Base-by-base conservation (phyloP, 495 filamentous ascomycete species). In the Neurospora sp. region DNA sequence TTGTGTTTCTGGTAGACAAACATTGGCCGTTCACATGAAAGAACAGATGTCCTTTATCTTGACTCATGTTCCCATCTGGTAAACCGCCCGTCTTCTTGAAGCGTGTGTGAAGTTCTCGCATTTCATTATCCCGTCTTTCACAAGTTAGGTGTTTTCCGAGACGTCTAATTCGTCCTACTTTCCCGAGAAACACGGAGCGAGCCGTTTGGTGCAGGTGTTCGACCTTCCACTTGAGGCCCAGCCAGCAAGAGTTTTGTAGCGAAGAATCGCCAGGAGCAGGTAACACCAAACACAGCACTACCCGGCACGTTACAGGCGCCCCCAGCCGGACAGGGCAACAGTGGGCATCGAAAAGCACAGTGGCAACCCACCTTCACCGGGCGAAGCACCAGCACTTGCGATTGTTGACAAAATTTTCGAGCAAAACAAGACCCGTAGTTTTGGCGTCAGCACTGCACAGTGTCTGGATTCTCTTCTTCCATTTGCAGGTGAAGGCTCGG, bases 331-430 rank as follows among this genome's bases (percentile, higher is more conserved):
- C 53, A 48, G 20, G n/a, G 45, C n/a, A 53, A 14, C 4, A 53
- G 45, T 3, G 9, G 5, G 12, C 48, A 59, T 16, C 22, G 10
- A 61, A 31, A 61, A 31, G 53, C 53, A 61, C 53, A 35, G 35
- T 35, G 35, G 35, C 35, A 61, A 40, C 71, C 45, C 22, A 68
- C 53, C 39, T 69, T 70, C 20, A 53, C 69, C 38, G 69, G 69
- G 73, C 68, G 42, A 45, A 73, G 71, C 42, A 68, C 31, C 74
- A 73, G 73, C 61, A 74, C 75, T 38, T 78, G 70, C 74, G 78
- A 77, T 80, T 79, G 78, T 80, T 80, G 78, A 79, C 76, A 76
- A 74, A 78, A 80, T 78, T 75, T 72, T 79, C 72, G 69, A 78
- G 72, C 71, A 72, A 76, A 75, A 48, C 40, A 74, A 65, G 53